Percentiles rank a stretch among this genome's conserved stretches.
These are phyloP conservation scores for Aleurites moluccanus DNA, from an alignment of 441 rosid genomes.

Conservation along the genomic window DNA sequence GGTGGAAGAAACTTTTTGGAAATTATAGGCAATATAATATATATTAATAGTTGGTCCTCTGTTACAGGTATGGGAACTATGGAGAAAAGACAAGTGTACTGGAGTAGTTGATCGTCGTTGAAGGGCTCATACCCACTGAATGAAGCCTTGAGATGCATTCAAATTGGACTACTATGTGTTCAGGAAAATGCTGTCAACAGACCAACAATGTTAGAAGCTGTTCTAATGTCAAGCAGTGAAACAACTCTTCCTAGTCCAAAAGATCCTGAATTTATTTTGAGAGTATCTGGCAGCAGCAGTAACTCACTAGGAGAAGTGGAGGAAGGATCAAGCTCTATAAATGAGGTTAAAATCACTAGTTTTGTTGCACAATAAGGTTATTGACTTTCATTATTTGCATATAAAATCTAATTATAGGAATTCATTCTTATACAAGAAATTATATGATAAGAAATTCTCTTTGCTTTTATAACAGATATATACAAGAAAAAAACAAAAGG, in stretches of 20 bases:
- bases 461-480: no score
- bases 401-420: no score
- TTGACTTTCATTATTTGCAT: neutral
- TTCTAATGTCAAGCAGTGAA: no score
- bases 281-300: neutral
- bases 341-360: neutral
- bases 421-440: no score
- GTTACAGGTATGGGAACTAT: neutral
- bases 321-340: neutral
- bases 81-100: neutral
- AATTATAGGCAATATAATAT: neutral
- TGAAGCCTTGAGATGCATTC: no score
- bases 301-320: neutral
- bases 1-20: conserved; percentile 3
- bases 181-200: no score
- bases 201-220: no score
- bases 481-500: no score
- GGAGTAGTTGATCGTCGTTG: neutral
- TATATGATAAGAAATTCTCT: no score
- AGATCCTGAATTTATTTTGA: conserved; percentile 8
- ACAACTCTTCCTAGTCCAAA: no score
- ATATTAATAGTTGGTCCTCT: neutral
- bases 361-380: neutral
- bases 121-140: conserved; percentile 12
- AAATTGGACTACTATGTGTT: no score